Evolutionary conservation across 768 basidiomycete genomes (phyloP).

Genomic region (Tulasnella calospora): DNA sequence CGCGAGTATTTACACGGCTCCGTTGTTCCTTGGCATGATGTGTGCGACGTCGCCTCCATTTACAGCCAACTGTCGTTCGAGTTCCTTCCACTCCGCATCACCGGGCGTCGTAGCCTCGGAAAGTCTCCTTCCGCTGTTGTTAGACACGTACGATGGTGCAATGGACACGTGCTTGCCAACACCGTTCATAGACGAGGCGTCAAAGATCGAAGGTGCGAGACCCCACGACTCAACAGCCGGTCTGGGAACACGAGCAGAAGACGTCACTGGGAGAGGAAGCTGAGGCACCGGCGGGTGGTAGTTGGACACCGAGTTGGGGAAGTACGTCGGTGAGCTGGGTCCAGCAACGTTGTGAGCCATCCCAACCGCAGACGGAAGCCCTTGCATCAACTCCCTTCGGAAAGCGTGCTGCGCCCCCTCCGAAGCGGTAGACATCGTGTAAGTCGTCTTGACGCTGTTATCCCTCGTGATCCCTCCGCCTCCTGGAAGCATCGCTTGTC

Average conservation of each 20-base stretch:
- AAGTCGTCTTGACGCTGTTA: not conserved
- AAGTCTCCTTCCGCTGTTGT: slow-evolving; percentile 19
- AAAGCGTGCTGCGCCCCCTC: not conserved
- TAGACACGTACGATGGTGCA: slow-evolving; percentile 1
- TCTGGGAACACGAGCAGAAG: not conserved
- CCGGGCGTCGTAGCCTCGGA: slow-evolving; percentile 5
- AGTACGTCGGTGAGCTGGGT: slow-evolving; percentile 8
- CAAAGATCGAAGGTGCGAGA: slow-evolving; percentile 1
- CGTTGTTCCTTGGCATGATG: slow-evolving; percentile 3
- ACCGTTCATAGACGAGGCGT: not conserved
- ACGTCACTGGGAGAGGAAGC: not conserved
- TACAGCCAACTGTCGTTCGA: slow-evolving; percentile 15
- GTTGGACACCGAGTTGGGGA: slow-evolving; percentile 5
- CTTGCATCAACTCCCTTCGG: not conserved
- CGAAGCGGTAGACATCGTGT: not conserved
- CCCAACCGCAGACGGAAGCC: not conserved
- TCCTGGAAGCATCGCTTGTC: not conserved
- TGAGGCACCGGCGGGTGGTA: not conserved
- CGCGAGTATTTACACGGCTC: not conserved
- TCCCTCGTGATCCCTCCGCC: not conserved
- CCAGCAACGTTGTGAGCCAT: not conserved
- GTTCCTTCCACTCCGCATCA: slow-evolving; percentile 25
- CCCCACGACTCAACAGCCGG: slow-evolving; percentile 21
- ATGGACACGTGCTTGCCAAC: not conserved
- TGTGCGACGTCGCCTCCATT: not conserved